These are phyloP conservation scores for Alternaria incomplexa DNA, from an alignment of 2,329 filamentous ascomycete species.

Conservation along the genomic window DNA sequence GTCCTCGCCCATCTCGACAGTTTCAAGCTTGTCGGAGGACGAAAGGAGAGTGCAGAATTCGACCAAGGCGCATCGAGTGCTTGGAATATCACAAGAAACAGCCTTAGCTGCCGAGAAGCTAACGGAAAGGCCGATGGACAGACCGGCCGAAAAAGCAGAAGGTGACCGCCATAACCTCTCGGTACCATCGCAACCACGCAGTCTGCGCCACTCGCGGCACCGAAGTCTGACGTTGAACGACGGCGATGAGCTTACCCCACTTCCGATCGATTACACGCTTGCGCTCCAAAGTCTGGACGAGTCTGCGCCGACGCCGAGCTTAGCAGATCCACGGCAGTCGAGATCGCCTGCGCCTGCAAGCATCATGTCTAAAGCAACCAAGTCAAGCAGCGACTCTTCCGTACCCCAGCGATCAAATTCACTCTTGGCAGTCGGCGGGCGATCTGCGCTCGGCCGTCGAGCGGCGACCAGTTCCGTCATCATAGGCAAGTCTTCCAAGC, in stretches of 20 bases:
- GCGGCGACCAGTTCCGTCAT: slow-evolving; percentile 29
- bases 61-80: slow-evolving; percentile 51
- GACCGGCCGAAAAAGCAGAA: slow-evolving; percentile 1
- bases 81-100: slow-evolving; percentile 43
- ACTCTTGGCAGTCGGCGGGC: slow-evolving; percentile 34
- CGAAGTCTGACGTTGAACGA: slow-evolving; percentile 45
- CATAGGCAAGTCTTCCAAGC: slow-evolving; percentile 26
- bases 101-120: slow-evolving; percentile 22
- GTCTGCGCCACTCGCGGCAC: slow-evolving; percentile 33
- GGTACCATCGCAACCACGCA: slow-evolving; percentile 21
- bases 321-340: slow-evolving; percentile 12
- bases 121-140: slow-evolving; percentile 4
- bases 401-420: slow-evolving; percentile 35
- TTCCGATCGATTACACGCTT: slow-evolving; percentile 50
- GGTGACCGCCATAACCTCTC: slow-evolving; percentile 9
- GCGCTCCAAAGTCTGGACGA: slow-evolving; percentile 45
- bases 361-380: slow-evolving; percentile 27
- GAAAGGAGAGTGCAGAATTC: slow-evolving; percentile 33
- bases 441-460: slow-evolving; percentile 37
- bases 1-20: slow-evolving; percentile 40
- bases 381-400: slow-evolving; percentile 21
- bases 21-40: slow-evolving; percentile 40
- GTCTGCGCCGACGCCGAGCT: slow-evolving; percentile 19
- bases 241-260: slow-evolving; percentile 40
- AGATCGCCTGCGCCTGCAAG: slow-evolving; percentile 22